phyloP scores from a whole-genome alignment of 169 alveolate genomes.

The Eimeria praecox region DNA sequence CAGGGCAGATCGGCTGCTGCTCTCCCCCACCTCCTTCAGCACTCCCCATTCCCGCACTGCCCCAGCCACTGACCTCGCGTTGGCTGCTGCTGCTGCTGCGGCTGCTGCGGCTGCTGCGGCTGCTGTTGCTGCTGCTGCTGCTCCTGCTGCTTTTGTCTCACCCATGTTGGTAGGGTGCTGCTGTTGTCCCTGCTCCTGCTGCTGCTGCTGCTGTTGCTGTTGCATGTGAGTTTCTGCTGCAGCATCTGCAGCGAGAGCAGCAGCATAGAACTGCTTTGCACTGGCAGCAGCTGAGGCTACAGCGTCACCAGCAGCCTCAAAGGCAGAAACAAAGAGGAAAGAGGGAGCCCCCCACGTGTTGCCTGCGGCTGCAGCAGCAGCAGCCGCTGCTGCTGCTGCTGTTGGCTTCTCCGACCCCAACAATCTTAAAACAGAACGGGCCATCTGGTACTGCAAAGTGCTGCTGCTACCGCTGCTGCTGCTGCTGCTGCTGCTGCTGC shows the following conservation, averaged over 20 bases:
- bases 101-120: constrained; percentile 4
- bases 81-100: neutral
- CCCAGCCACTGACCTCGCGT: neutral
- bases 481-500: constrained; percentile 53
- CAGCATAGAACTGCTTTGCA: constrained; percentile 49
- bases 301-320: constrained; percentile 67
- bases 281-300: constrained; percentile 69
- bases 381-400: constrained; percentile 11
- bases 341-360: constrained; percentile 44
- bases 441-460: constrained; percentile 16
- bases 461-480: constrained; percentile 49
- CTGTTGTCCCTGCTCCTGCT: constrained; percentile 66
- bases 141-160: constrained; percentile 5
- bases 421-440: constrained; percentile 24
- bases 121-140: constrained; percentile 53
- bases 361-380: constrained; percentile 71
- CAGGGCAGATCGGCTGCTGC: constrained; percentile 30
- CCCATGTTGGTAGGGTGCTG: neutral
- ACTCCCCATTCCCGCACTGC: constrained; percentile 28
- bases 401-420: constrained; percentile 44
- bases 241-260: constrained; percentile 52
- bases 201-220: constrained; percentile 59
- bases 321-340: constrained; percentile 65
- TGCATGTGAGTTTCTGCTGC: constrained; percentile 22
- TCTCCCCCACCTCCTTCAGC: constrained; percentile 28